Percentiles rank a stretch among this genome's conserved stretches.
phyloP scores from a whole-genome alignment of 495 filamentous ascomycete genomes.

The Trichocladium uniseriatum region DNA sequence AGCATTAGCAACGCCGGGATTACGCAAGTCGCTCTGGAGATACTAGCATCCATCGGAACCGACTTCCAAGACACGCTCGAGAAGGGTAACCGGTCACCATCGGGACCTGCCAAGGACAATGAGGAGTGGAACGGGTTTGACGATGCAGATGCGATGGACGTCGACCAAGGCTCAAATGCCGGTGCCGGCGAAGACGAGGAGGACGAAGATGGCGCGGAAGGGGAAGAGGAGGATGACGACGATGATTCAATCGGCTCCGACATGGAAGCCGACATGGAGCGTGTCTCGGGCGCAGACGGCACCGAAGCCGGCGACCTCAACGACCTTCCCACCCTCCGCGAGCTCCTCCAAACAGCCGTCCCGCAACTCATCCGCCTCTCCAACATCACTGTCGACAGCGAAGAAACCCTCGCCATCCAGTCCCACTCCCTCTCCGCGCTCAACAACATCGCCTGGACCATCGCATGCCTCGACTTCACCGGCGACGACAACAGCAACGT shows the following conservation, averaged over 20 bases:
- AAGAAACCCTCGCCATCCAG: slow-evolving; percentile 29
- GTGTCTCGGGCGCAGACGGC: slow-evolving; percentile 42
- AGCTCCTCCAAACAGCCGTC: slow-evolving; percentile 39
- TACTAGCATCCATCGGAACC: slow-evolving; percentile 51
- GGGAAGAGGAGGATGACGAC: slow-evolving; percentile 26
- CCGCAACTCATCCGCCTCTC: slow-evolving; percentile 41
- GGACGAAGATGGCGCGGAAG: slow-evolving; percentile 26
- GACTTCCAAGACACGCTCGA: slow-evolving; percentile 38
- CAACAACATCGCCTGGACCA: slow-evolving; percentile 55
- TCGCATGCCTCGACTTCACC: slow-evolving; percentile 41
- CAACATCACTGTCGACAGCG: slow-evolving; percentile 14
- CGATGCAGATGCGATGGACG: slow-evolving; percentile 26
- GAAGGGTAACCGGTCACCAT: slow-evolving; percentile 24
- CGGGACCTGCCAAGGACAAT: slow-evolving; percentile 7
- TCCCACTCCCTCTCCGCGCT: slow-evolving; percentile 42
- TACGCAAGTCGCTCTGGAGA: slow-evolving; percentile 44
- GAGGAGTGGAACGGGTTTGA: slow-evolving; percentile 25
- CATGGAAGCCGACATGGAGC: slow-evolving; percentile 50
- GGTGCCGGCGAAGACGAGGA: slow-evolving; percentile 27
- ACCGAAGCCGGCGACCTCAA: slow-evolving; percentile 29
- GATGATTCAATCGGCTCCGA: slow-evolving; percentile 40
- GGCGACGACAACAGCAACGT: slow-evolving; percentile 33
- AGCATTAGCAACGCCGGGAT: slow-evolving; percentile 24
- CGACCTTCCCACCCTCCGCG: slow-evolving; percentile 37
- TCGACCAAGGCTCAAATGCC: slow-evolving; percentile 24